phyloP scores from a whole-genome alignment of 495 filamentous ascomycete genomes.

The Penicillium roqueforti region DNA sequence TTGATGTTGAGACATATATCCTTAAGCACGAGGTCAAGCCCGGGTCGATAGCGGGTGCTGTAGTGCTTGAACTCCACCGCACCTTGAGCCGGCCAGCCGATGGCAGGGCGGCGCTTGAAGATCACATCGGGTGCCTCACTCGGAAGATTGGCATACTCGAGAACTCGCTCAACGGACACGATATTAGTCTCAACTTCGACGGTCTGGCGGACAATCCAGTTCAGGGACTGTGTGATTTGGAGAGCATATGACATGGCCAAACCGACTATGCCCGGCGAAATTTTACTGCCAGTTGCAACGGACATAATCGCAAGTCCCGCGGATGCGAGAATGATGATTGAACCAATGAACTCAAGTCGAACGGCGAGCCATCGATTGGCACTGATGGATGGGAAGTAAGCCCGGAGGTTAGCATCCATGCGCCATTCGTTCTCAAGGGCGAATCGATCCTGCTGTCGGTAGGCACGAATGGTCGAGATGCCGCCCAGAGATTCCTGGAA shows the following conservation, averaged over 20 bases:
- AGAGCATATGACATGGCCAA: conserved; percentile 95
- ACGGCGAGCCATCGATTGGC: conserved; percentile 97
- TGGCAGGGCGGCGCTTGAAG: conserved; percentile 75
- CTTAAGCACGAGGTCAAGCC: conserved; percentile 87
- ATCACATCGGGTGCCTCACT: conserved; percentile 96
- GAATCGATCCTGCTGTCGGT: conserved; percentile 83
- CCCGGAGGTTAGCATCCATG: conserved; percentile 90
- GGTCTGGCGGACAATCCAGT: conserved; percentile 99
- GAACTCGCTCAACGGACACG: conserved; percentile 94
- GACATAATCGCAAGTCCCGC: conserved; percentile 80
- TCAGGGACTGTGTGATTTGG: conserved; percentile 95
- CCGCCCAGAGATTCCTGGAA: conserved; percentile 97
- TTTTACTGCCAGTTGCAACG: conserved; percentile 62
- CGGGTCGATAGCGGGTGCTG: conserved; percentile 86
- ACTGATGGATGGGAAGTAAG: conserved; percentile 95
- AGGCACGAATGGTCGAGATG: conserved; percentile 95
- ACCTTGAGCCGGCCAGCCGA: conserved; percentile 88
- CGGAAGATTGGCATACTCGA: conserved; percentile 91
- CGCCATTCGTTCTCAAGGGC: conserved; percentile 95
- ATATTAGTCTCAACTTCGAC: conserved; percentile 99
- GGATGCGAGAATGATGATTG: conserved; percentile 83
- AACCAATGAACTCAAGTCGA: conserved; percentile 93
- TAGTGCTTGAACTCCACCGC: conserved; percentile 89
- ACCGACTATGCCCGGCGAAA: conserved; percentile 81
- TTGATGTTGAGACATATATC: conserved; percentile 88